Percentiles rank a stretch among this genome's conserved stretches.
Evolutionary conservation across 495 filamentous ascomycete genomes (phyloP).

Genomic region (Acidiella bohemica): DNA sequence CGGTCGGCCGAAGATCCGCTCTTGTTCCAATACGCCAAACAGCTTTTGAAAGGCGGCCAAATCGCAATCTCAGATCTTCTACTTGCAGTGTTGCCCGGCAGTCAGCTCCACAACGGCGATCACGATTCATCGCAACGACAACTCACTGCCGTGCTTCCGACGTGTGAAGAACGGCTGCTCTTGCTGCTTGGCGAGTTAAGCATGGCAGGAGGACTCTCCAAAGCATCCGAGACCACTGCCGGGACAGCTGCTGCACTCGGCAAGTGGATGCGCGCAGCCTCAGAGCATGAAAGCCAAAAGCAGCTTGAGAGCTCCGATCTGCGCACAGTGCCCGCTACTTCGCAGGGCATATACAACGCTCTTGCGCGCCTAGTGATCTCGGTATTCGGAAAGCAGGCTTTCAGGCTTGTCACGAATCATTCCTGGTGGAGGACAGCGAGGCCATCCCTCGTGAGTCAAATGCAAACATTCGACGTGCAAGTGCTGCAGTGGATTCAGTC

Average conservation of each 20-base stretch:
- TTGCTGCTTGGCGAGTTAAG: slow-evolving; percentile 9
- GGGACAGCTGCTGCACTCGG: slow-evolving; percentile 1
- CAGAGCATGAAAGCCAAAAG: slow-evolving; percentile 5
- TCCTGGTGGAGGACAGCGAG: slow-evolving; percentile 15
- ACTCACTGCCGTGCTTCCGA: background rate
- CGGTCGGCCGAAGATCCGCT: slow-evolving; percentile 7
- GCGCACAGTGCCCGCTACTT: slow-evolving; percentile 1
- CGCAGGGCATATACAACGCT: slow-evolving; percentile 13
- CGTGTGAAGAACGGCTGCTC: slow-evolving; percentile 17
- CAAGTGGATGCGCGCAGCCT: slow-evolving; percentile 5
- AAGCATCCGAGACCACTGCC: background rate
- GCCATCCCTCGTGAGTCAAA: slow-evolving; percentile 2
- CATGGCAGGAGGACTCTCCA: background rate
- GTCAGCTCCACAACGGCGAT: background rate
- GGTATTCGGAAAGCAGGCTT: slow-evolving; percentile 3
- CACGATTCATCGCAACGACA: background rate
- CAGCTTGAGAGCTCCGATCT: slow-evolving; percentile 12
- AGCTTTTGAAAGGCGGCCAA: background rate
- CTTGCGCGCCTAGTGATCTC: slow-evolving; percentile 4
- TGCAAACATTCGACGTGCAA: slow-evolving; percentile 13
- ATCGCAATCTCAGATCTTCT: slow-evolving; percentile 3
- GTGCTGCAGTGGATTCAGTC: slow-evolving; percentile 18
- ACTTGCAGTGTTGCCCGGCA: slow-evolving; percentile 1
- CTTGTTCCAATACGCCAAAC: slow-evolving; percentile 7
- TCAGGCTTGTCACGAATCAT: slow-evolving; percentile 4